Base-by-base conservation (phyloP, 352 stramenopile species). In the Phytophthora tentaculata region DNA sequence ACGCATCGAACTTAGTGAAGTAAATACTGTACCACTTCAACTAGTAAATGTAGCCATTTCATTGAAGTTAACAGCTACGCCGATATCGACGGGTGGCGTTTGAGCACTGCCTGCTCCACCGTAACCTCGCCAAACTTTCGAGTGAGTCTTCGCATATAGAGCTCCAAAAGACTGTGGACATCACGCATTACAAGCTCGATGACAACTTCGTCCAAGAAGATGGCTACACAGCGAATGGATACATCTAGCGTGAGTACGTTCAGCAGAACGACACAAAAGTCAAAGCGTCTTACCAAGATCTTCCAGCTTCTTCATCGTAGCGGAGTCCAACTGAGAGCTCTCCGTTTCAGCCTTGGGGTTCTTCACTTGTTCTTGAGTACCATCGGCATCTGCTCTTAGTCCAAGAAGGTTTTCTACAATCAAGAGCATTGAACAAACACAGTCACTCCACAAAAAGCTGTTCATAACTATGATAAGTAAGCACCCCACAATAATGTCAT, bases 121-220 rank as follows among this genome's bases (percentile, higher is more conserved):
- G 76, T 77, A 61, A 91, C 90, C 45, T 90, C 83, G 7, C 81
- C 83, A 32, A 91, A 91, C 23, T 77, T 69, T 6, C 73, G 79
- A 9, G 83, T 90, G 20, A 82, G 73, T 29, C 81, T 76, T 24
- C 71, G 76, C 23, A 95, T 52, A 61, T 91, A 95, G 8, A 79
- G 61, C 3, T 92, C 81, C 29, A 95, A 64, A 5, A 95, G 72
- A 29, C 60, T 79, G 41, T 93, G 82, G 29, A 92, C 71, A 44
- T 95, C 87, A 23, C 85, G 81, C 81, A 92, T 89, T 7, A 92
- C 79, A 23, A 95, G 67, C 28, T 94, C 83, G 13, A 89, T 62
- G n/a, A 95, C 80, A 20, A 95, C 79, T 60, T 95, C 87, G 22
- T 95, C 81, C 17, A 95, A 68, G 50, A 94, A 94, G 16, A 89